These are phyloP conservation scores for Candida taoyuanica DNA, from an alignment of 805 yeast genomes.

Conservation along the genomic window DNA sequence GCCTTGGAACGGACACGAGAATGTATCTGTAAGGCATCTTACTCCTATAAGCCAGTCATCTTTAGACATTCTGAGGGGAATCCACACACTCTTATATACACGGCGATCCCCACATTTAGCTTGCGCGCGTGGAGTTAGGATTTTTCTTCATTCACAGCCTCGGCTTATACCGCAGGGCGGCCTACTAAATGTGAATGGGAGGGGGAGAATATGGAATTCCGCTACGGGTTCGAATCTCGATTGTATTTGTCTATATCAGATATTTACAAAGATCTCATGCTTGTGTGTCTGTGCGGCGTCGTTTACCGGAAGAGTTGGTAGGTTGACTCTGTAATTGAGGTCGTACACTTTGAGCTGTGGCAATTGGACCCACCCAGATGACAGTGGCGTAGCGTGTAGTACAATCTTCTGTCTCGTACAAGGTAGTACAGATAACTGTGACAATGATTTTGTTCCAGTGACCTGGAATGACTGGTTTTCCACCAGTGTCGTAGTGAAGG, in stretches of 20 bases:
- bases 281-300: conserved; percentile 26
- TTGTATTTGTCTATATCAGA: neutral
- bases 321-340: conserved; percentile 57
- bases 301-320: conserved; percentile 46
- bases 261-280: conserved; percentile 22
- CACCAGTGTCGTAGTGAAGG: conserved; percentile 47
- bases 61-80: too few species aligned
- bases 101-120: neutral
- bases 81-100: neutral
- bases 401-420: conserved; percentile 44
- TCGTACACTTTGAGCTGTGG: conserved; percentile 69
- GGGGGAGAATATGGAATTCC: too few species aligned
- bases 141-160: too few species aligned
- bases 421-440: conserved; percentile 45
- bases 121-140: too few species aligned
- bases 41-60: too few species aligned
- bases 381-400: conserved; percentile 27
- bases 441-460: conserved; percentile 30
- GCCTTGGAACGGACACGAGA: conserved; percentile 18
- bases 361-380: conserved; percentile 32
- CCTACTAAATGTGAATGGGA: too few species aligned
- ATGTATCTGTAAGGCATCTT: conserved; percentile 23
- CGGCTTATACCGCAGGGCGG: too few species aligned
- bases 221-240: neutral
- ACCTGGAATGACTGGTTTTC: conserved; percentile 34